Percentiles rank a stretch among this genome's conserved stretches.
Conservation (phyloP, 345 rosid genomes). For the Anacardium occidentale region DNA sequence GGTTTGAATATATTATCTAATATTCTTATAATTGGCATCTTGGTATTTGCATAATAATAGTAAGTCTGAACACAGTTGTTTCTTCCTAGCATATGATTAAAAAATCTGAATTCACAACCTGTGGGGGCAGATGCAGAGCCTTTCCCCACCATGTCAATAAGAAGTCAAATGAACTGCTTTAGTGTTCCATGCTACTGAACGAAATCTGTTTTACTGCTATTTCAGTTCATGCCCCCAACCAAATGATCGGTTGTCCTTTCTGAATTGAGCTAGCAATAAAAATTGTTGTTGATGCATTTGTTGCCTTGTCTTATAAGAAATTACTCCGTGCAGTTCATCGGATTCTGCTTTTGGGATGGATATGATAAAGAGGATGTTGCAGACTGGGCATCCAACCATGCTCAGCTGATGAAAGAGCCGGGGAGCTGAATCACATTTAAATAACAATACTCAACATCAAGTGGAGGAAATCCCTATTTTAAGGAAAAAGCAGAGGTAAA, state of each 20-base stretch:
- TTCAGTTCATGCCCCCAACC: not conserved
- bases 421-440: not conserved
- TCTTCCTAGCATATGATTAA: not conserved
- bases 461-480: no score
- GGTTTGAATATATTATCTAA: not conserved
- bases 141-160: not conserved
- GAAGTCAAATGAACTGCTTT: no score
- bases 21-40: not conserved
- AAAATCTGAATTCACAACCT: not conserved
- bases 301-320: conserved; percentile 16
- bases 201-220: not conserved
- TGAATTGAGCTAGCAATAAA: not conserved
- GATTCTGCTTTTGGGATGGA: conserved; percentile 97
- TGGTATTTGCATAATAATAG: not conserved
- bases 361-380: conserved; percentile 90
- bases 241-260: not conserved
- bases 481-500: no score
- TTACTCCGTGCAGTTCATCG: conserved; percentile 56
- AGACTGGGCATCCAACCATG: conserved; percentile 93
- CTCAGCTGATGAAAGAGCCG: conserved; percentile 49
- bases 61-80: not conserved
- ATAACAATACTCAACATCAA: no score
- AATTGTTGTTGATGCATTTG: conserved; percentile 16
- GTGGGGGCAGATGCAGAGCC: not conserved
- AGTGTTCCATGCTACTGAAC: not conserved